Evolutionary conservation across 148 eudicot genomes (phyloP).

Genomic region (Fallopia convolvulus): DNA sequence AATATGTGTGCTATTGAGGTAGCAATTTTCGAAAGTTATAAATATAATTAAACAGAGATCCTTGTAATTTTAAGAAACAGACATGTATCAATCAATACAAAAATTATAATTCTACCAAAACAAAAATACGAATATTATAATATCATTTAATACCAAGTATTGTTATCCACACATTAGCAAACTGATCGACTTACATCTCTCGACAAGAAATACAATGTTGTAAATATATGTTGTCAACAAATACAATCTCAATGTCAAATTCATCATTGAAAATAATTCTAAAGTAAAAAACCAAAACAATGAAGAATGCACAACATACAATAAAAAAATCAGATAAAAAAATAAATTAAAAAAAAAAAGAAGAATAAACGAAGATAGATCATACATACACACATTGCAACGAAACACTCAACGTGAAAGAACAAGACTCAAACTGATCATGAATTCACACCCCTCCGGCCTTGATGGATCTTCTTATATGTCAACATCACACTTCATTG

Average conservation of each 20-base stretch:
- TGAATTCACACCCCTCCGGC: not conserved
- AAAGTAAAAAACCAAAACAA: not conserved
- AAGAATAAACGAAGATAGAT: not conserved
- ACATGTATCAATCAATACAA: not conserved
- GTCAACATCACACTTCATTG: constrained; percentile 33
- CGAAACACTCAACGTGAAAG: not conserved
- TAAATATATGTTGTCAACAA: not conserved
- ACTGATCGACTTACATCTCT: not conserved
- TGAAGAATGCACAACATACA: not conserved
- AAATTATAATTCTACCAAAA: too few species aligned
- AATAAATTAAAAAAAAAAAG: not conserved
- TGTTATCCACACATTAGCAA: not conserved
- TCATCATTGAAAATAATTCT: not conserved
- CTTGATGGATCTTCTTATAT: not conserved
- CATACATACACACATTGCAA: not conserved
- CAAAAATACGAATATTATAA: not conserved
- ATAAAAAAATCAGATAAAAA: not conserved
- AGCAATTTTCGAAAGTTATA: too few species aligned
- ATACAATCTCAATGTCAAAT: constrained; percentile 4
- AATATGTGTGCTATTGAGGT: too few species aligned
- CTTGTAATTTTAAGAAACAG: not conserved
- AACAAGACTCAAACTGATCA: constrained; percentile 2
- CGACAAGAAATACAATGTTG: not conserved
- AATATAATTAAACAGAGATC: too few species aligned
- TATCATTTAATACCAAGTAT: not conserved